phyloP scores from a whole-genome alignment of 2,329 filamentous ascomycete species.

The Xylariaceae sp. region DNA sequence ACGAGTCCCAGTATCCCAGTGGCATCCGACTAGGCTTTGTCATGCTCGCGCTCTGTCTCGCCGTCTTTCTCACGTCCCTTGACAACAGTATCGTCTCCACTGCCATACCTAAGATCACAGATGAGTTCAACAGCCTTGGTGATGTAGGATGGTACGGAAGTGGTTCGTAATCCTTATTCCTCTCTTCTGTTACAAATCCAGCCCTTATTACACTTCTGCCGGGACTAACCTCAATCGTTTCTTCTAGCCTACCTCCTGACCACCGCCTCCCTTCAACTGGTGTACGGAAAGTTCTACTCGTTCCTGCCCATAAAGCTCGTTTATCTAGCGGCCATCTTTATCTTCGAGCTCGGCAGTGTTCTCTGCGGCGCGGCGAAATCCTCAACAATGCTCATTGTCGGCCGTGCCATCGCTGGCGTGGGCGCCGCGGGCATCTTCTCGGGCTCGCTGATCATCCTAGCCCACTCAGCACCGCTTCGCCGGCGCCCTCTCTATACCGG shows the following conservation, averaged over 20 bases:
- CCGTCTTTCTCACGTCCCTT: background rate
- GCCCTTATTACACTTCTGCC: too few species aligned
- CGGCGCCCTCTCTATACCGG: slow-evolving; percentile 32
- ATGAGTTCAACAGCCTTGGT: slow-evolving; percentile 46
- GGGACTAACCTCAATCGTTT: too few species aligned
- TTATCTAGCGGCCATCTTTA: slow-evolving; percentile 13
- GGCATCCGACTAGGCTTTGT: background rate
- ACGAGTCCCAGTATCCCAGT: background rate
- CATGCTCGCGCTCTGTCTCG: background rate
- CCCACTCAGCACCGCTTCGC: slow-evolving; percentile 28
- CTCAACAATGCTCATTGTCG: slow-evolving; percentile 16
- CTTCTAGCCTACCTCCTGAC: slow-evolving; percentile 44
- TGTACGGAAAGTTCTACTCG: slow-evolving; percentile 46
- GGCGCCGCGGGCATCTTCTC: slow-evolving; percentile 35
- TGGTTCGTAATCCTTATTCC: too few species aligned
- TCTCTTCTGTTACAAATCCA: too few species aligned
- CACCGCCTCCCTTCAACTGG: slow-evolving; percentile 40
- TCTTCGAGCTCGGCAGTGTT: slow-evolving; percentile 13
- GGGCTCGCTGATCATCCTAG: slow-evolving; percentile 30
- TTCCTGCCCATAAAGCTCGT: slow-evolving; percentile 31
- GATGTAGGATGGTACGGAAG: slow-evolving; percentile 59
- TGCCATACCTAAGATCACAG: slow-evolving; percentile 54
- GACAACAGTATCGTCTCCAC: slow-evolving; percentile 48
- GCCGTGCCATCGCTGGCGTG: slow-evolving; percentile 18
- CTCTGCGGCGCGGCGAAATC: slow-evolving; percentile 13